Conservation (phyloP, 2,329 filamentous ascomycete species). For the Colletotrichum tofieldiae region DNA sequence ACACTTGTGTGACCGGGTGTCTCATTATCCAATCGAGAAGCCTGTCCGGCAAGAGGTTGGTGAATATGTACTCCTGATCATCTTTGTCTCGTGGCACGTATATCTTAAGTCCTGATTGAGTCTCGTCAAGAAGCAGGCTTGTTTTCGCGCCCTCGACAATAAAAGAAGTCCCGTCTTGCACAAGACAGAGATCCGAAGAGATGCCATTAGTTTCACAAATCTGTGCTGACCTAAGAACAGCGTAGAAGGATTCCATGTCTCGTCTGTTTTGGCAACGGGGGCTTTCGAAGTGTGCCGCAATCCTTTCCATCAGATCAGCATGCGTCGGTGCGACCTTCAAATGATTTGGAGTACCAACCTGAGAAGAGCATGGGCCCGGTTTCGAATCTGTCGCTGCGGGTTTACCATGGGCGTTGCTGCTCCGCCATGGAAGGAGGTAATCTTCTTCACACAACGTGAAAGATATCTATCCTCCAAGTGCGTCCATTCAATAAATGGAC, state of each 20-base stretch:
- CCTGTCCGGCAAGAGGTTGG: conserved; percentile 46
- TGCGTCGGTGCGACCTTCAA: background rate
- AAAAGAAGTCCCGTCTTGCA: conserved; percentile 46
- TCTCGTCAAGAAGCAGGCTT: conserved; percentile 51
- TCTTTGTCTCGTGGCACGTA: conserved; percentile 52
- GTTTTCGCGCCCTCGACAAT: conserved; percentile 42
- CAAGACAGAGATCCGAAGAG: conserved; percentile 47
- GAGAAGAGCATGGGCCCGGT: conserved; percentile 52
- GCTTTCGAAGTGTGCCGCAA: conserved; percentile 25
- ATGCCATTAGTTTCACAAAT: conserved; percentile 53
- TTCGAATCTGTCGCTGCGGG: conserved; percentile 47
- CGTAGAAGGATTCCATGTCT: conserved; percentile 10
- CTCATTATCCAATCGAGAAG: conserved; percentile 56
- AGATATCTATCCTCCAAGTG: conserved; percentile 51
- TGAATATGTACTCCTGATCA: conserved; percentile 50
- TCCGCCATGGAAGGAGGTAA: conserved; percentile 48
- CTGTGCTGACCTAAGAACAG: conserved; percentile 38
- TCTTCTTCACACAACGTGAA: conserved; percentile 53
- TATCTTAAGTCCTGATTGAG: conserved; percentile 44
- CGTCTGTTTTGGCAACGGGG: conserved; percentile 10
- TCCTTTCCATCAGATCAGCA: background rate
- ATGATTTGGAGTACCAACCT: conserved; percentile 10
- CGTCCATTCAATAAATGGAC: conserved; percentile 54
- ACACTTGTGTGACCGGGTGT: conserved; percentile 42
- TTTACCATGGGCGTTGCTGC: conserved; percentile 43